A percentile compares a stretch with the other conserved stretches of the same genome.
Conservation (phyloP, 2,329 filamentous ascomycete genomes). For the Fusarium equiseti region DNA sequence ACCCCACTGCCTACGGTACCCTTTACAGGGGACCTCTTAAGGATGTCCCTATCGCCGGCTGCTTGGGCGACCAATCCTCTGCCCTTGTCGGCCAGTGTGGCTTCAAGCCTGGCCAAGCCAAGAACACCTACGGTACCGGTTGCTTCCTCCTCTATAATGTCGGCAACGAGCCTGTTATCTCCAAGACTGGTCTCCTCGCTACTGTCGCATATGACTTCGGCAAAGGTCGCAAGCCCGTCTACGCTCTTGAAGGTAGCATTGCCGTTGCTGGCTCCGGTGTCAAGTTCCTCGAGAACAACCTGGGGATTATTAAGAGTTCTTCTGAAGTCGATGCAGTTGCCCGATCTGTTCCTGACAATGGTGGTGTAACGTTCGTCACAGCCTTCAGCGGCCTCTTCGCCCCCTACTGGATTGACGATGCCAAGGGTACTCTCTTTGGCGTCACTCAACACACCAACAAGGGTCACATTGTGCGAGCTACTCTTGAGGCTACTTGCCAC, state of each 20-base stretch:
- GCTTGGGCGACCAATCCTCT: slow-evolving; percentile 87
- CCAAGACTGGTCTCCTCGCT: slow-evolving; percentile 83
- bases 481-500: slow-evolving; percentile 90
- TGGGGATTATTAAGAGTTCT: slow-evolving; percentile 66
- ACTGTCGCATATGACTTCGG: slow-evolving; percentile 89
- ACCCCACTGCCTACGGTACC: slow-evolving; percentile 77
- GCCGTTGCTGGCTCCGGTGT: slow-evolving; percentile 85
- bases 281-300: slow-evolving; percentile 77
- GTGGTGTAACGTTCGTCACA: slow-evolving; percentile 87
- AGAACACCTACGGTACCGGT: slow-evolving; percentile 92
- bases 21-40: slow-evolving; percentile 74
- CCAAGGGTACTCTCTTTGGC: slow-evolving; percentile 87
- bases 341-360: slow-evolving; percentile 74
- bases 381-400: slow-evolving; percentile 93
- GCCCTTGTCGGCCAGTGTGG: slow-evolving; percentile 88
- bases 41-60: slow-evolving; percentile 82
- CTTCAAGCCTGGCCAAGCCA: slow-evolving; percentile 83
- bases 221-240: slow-evolving; percentile 69
- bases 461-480: slow-evolving; percentile 89
- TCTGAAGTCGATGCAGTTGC: slow-evolving; percentile 65
- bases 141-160: slow-evolving; percentile 93
- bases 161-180: slow-evolving; percentile 86
- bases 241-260: slow-evolving; percentile 86
- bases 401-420: slow-evolving; percentile 95
- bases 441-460: slow-evolving; percentile 87